Base-by-base conservation (phyloP, 1,284 basidiomycete species). In the Moniliophthora roreri region DNA sequence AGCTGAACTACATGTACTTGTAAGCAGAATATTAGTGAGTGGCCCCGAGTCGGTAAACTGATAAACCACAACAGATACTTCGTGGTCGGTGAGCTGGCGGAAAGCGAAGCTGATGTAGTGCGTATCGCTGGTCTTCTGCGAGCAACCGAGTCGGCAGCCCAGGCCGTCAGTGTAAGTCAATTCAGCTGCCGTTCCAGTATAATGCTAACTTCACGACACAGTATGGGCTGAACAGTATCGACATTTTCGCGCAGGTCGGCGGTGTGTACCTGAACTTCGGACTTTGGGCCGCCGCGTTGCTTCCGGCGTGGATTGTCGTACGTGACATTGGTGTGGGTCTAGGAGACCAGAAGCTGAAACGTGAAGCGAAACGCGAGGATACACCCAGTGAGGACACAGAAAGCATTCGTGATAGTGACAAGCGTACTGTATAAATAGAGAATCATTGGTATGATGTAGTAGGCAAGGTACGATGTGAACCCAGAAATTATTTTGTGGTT, bases 81-180 rank as follows among this genome's bases (percentile, higher is more conserved):
- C 11, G 24, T 60, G 11, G 32, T 45, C 36, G 48, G 48, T 13
- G 48, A 57, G 16, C 26, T 60, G 6, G 56, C 49, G 3, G 28
- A 53, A 13, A 46, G 35, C 24, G 44, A 57, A 36, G 51, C 28
- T 20, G 53, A 60, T 35, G 45, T 58, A 20, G 50, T 60, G 6
- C 56, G 58, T 18, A 54, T 53, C 28, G 56, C 58, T 1, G 56
- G 51, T 13, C 49, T 60, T 2, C 44, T 60, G 13, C 47, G 58
- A 3, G 58, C 40, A 2, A 57, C 53, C 2, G 58, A 60, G 51
- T 57, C 56, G 2, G 58, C 58, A 15, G 49, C 45, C 21, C 58
- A 60, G 34, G 58, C 58, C 7, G 51, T 60, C 23, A 46, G 48
- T 18, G 49, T 50, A 23, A 50, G 48, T 50, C 20, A n/a, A 40